These are phyloP conservation scores for Trichosanthes cucumerina DNA, from an alignment of 306 rosid species.

Conservation along the genomic window DNA sequence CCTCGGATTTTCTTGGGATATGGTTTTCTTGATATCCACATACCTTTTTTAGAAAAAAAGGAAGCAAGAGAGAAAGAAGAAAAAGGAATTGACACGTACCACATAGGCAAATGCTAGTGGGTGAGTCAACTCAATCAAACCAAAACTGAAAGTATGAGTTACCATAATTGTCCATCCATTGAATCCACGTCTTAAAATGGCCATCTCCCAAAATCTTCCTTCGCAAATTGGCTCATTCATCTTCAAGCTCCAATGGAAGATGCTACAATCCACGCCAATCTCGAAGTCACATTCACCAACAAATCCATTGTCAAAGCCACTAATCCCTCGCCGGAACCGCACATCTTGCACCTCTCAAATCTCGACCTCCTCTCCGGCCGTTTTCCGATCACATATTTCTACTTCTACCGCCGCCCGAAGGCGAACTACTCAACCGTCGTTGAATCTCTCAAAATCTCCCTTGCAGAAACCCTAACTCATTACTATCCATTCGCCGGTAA, in stretches of 20 bases:
- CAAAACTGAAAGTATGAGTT: not conserved
- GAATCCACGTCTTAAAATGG: not conserved
- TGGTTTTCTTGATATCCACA: too few species aligned
- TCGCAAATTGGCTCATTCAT: not conserved
- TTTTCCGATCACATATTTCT: constrained; percentile 72
- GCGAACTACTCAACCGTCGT: not conserved
- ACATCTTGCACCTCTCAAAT: constrained; percentile 48
- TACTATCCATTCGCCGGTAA: constrained; percentile 67
- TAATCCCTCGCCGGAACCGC: constrained; percentile 25
- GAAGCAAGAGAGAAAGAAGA: too few species aligned
- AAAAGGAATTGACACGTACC: not conserved
- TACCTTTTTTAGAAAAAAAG: too few species aligned
- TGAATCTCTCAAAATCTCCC: constrained; percentile 44
- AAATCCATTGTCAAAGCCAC: constrained; percentile 44
- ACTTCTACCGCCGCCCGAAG: constrained; percentile 41
- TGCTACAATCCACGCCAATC: not conserved
- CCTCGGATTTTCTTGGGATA: too few species aligned
- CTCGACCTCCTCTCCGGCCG: constrained; percentile 89
- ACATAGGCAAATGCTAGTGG: not conserved
- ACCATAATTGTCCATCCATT: not conserved
- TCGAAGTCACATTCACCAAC: constrained; percentile 35
- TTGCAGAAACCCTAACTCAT: constrained; percentile 29
- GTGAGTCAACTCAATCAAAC: not conserved
- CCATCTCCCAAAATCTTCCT: not conserved
- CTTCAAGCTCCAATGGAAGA: constrained; percentile 10